A percentile compares a stretch with the other conserved stretches of the same genome.
These are phyloP conservation scores for Xerocomellus dryophilus DNA, from an alignment of 768 basidiomycete genomes.

Conservation along the genomic window DNA sequence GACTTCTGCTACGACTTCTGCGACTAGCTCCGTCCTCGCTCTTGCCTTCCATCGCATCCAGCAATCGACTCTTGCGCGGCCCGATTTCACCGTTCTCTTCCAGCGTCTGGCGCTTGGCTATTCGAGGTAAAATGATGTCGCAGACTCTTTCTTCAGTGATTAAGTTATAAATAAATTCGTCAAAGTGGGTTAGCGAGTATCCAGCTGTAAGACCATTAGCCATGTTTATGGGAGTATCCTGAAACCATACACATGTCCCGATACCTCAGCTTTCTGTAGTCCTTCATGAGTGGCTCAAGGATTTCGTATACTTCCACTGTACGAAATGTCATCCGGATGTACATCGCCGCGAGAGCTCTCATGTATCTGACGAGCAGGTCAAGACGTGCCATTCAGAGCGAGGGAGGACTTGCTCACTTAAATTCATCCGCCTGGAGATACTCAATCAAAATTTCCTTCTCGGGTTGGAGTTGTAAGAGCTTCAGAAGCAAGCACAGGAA, in stretches of 20 bases:
- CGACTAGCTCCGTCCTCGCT: slow-evolving; percentile 49
- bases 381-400: background rate
- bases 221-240: background rate
- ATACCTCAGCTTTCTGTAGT: slow-evolving; percentile 84
- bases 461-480: slow-evolving; percentile 93
- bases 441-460: slow-evolving; percentile 95
- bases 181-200: slow-evolving; percentile 82
- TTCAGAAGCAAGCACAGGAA: slow-evolving; percentile 92
- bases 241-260: slow-evolving; percentile 69
- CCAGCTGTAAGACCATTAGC: slow-evolving; percentile 54
- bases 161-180: slow-evolving; percentile 85
- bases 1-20: slow-evolving; percentile 36
- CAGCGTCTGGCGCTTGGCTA: slow-evolving; percentile 78
- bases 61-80: slow-evolving; percentile 79
- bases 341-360: slow-evolving; percentile 88
- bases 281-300: slow-evolving; percentile 91
- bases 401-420: slow-evolving; percentile 62
- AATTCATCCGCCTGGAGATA: slow-evolving; percentile 97
- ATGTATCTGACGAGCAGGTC: slow-evolving; percentile 63
- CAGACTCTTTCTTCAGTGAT: slow-evolving; percentile 90
- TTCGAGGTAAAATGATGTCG: slow-evolving; percentile 91
- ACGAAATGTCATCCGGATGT: slow-evolving; percentile 92
- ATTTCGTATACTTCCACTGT: slow-evolving; percentile 89
- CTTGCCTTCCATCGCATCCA: slow-evolving; percentile 82
- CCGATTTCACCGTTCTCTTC: slow-evolving; percentile 92